These are phyloP conservation scores for Podosphaera leucotricha DNA, from an alignment of 2,329 filamentous ascomycete genomes.

Conservation along the genomic window DNA sequence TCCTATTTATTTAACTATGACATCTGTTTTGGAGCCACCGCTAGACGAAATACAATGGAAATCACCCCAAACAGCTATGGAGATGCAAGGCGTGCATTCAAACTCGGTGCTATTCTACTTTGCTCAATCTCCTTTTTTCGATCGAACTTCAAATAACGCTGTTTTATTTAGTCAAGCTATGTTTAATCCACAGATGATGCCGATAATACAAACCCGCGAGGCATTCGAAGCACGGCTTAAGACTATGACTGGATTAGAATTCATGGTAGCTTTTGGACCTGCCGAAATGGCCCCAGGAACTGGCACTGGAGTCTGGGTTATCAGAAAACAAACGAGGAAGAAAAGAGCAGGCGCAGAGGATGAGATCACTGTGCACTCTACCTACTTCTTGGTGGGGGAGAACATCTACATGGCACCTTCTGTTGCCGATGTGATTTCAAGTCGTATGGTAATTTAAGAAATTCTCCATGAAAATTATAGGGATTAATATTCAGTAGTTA, in stretches of 20 bases:
- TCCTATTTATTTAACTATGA: too few species aligned
- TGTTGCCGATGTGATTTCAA: constrained; percentile 33
- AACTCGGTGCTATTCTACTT: constrained; percentile 43
- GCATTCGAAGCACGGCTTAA: constrained; percentile 37
- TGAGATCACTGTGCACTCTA: constrained; percentile 32
- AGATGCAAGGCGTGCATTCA: constrained; percentile 33
- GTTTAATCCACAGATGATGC: constrained; percentile 33
- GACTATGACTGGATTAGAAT: constrained; percentile 43
- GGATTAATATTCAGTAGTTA: constrained; percentile 3
- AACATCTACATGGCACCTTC: constrained; percentile 44
- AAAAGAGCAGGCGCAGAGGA: constrained; percentile 32
- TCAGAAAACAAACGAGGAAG: constrained; percentile 40
- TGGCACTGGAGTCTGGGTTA: constrained; percentile 43
- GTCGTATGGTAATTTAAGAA: constrained; percentile 26
- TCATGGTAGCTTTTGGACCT: constrained; percentile 39
- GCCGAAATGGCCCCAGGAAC: constrained; percentile 36
- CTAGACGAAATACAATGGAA: constrained; percentile 47
- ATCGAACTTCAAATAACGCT: constrained; percentile 43
- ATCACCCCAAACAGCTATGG: constrained; percentile 24
- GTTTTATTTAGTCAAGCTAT: constrained; percentile 36
- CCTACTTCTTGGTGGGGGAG: constrained; percentile 41
- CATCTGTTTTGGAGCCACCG: constrained; percentile 23
- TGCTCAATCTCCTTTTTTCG: constrained; percentile 42
- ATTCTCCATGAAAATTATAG: neutral
- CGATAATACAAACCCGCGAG: constrained; percentile 34